Conservation (phyloP, 2,329 filamentous ascomycete genomes). For the Fusarium mundagurra region DNA sequence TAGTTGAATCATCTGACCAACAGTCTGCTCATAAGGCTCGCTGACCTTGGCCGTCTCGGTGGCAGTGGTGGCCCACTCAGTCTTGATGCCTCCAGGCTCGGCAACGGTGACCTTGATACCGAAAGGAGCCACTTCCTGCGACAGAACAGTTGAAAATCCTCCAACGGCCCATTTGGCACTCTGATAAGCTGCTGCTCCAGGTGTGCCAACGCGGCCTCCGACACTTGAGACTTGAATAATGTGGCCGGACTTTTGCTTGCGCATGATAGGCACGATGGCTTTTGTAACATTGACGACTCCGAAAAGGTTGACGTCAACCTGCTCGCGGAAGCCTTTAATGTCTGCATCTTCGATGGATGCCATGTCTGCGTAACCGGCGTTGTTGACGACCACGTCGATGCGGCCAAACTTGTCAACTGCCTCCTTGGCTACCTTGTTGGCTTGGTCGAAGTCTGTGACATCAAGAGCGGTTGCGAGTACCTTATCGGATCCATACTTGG, state of each 20-base stretch:
- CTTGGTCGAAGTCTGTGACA: conserved; percentile 55
- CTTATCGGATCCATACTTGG: conserved; percentile 53
- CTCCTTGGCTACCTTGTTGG: conserved; percentile 49
- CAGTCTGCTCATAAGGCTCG: conserved; percentile 48
- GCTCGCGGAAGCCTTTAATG: conserved; percentile 58
- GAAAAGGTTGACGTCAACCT: conserved; percentile 70
- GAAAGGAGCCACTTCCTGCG: conserved; percentile 48
- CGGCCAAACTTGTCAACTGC: conserved; percentile 59
- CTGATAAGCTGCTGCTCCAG: conserved; percentile 50
- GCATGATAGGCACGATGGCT: conserved; percentile 49
- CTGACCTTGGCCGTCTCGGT: conserved; percentile 42
- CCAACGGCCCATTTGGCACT: conserved; percentile 53
- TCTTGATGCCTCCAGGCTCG: conserved; percentile 54
- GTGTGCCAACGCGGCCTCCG: conserved; percentile 48
- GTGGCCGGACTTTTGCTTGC: conserved; percentile 43
- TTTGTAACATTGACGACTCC: conserved; percentile 64
- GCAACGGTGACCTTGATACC: conserved; percentile 53
- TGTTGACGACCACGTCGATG: conserved; percentile 69
- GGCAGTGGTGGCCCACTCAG: conserved; percentile 50
- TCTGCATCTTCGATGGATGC: conserved; percentile 63
- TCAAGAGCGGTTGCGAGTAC: conserved; percentile 62
- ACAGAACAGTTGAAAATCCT: conserved; percentile 50
- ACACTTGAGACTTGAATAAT: conserved; percentile 55
- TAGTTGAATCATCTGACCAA: conserved; percentile 44
- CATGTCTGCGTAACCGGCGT: conserved; percentile 66